Evolutionary conservation across 768 basidiomycete genomes (phyloP).

Genomic region (Lactarius akahatsu): DNA sequence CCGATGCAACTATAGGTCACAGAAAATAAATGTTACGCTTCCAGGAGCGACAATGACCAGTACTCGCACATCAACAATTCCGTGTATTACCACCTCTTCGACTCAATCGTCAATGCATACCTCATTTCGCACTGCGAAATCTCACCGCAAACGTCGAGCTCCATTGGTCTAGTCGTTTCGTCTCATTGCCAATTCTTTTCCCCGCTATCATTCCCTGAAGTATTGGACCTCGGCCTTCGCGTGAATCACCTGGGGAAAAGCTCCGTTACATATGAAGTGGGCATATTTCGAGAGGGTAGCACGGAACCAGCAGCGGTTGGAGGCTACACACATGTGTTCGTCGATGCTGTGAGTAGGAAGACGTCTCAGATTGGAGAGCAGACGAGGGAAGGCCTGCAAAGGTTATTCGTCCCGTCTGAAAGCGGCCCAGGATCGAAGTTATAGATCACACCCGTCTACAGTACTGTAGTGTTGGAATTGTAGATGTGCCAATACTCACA

Average conservation of each 20-base stretch:
- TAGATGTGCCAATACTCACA: neutral
- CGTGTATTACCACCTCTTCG: conserved; percentile 78
- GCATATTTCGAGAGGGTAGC: conserved; percentile 56
- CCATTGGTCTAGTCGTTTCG: conserved; percentile 76
- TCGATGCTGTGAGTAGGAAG: conserved; percentile 57
- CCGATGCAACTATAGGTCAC: conserved; percentile 5
- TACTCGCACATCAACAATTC: conserved; percentile 82
- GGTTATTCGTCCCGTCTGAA: conserved; percentile 32
- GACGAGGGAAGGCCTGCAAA: conserved; percentile 49
- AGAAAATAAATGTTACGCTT: neutral
- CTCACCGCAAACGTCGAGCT: conserved; percentile 47
- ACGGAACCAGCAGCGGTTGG: conserved; percentile 44
- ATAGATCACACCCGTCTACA: neutral
- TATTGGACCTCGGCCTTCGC: conserved; percentile 67
- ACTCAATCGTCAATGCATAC: conserved; percentile 79
- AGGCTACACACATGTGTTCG: conserved; percentile 83
- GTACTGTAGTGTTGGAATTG: neutral
- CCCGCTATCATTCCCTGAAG: conserved; percentile 70
- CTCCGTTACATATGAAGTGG: conserved; percentile 79
- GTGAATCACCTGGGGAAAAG: conserved; percentile 68
- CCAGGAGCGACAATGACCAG: conserved; percentile 88
- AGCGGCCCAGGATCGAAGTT: conserved; percentile 13
- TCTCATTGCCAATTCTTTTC: conserved; percentile 77
- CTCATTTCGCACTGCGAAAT: conserved; percentile 64
- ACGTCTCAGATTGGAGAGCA: conserved; percentile 47